phyloP scores from a whole-genome alignment of 495 filamentous ascomycete genomes.

The Neurospora tetraspora region DNA sequence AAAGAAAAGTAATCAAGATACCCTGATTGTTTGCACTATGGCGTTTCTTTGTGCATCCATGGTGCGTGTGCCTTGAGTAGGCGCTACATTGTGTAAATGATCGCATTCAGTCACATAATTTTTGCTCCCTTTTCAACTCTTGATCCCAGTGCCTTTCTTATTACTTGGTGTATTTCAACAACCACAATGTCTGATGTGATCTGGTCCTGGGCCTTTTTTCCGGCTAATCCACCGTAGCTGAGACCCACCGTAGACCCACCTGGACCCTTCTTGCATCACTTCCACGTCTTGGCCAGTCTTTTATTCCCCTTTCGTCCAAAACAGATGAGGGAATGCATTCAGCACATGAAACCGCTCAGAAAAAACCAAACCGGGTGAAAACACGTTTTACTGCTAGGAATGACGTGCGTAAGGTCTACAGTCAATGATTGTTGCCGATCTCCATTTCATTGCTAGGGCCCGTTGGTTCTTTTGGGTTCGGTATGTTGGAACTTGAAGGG shows the following conservation, averaged over 20 bases:
- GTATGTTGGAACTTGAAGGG: neutral
- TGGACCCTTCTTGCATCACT: neutral
- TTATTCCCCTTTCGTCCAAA: neutral
- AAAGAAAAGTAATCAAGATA: neutral
- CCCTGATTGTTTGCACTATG: neutral
- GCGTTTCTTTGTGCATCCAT: neutral
- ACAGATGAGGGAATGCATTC: neutral
- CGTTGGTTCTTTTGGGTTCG: neutral
- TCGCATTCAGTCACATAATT: neutral
- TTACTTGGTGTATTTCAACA: too few species aligned
- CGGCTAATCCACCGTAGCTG: too few species aligned
- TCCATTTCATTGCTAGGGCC: neutral
- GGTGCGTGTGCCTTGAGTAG: too few species aligned
- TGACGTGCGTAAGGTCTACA: neutral
- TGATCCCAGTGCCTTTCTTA: too few species aligned
- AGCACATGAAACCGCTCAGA: neutral
- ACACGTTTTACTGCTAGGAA: neutral
- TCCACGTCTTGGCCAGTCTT: neutral
- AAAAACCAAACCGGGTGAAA: neutral
- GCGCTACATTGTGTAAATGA: too few species aligned
- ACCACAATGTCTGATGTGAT: too few species aligned
- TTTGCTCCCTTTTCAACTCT: too few species aligned
- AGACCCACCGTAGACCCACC: neutral
- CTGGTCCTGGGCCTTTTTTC: too few species aligned
- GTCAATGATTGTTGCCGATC: neutral